Evolutionary conservation across 805 yeast species (phyloP).

Genomic region (Saturnispora bothae): DNA sequence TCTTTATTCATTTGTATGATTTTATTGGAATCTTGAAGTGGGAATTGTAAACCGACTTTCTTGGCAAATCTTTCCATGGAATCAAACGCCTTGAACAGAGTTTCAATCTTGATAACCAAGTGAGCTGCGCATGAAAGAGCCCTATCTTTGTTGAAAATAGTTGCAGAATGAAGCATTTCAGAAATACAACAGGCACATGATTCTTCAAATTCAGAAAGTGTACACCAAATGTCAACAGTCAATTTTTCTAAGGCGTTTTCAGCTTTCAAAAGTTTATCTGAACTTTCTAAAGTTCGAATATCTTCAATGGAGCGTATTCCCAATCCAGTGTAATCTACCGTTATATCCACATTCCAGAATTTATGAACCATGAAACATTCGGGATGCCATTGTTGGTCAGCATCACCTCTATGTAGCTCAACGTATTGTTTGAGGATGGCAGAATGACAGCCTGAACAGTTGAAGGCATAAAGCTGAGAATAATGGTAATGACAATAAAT

Average conservation of each 20-base stretch:
- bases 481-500: slow-evolving; percentile 91
- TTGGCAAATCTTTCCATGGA: slow-evolving; percentile 22
- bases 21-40: not conserved
- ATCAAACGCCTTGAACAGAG: slow-evolving; percentile 70
- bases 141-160: slow-evolving; percentile 54
- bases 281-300: slow-evolving; percentile 33
- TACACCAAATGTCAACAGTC: slow-evolving; percentile 68
- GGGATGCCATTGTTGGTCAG: slow-evolving; percentile 96
- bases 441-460: slow-evolving; percentile 87
- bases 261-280: slow-evolving; percentile 39
- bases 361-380: slow-evolving; percentile 97
- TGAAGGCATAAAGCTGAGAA: slow-evolving; percentile 72
- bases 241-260: slow-evolving; percentile 55
- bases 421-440: slow-evolving; percentile 92
- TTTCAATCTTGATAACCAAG: slow-evolving; percentile 62
- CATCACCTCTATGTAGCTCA: slow-evolving; percentile 82
- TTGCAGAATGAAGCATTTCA: slow-evolving; percentile 79
- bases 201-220: slow-evolving; percentile 82
- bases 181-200: slow-evolving; percentile 81
- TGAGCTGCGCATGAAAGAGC: slow-evolving; percentile 65
- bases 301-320: slow-evolving; percentile 18
- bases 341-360: slow-evolving; percentile 84
- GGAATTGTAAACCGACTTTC: slow-evolving; percentile 12
- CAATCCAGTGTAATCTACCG: slow-evolving; percentile 48
- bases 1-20: slow-evolving; percentile 33